Conservation (phyloP, 768 basidiomycete genomes). For the Suillus bovinus region DNA sequence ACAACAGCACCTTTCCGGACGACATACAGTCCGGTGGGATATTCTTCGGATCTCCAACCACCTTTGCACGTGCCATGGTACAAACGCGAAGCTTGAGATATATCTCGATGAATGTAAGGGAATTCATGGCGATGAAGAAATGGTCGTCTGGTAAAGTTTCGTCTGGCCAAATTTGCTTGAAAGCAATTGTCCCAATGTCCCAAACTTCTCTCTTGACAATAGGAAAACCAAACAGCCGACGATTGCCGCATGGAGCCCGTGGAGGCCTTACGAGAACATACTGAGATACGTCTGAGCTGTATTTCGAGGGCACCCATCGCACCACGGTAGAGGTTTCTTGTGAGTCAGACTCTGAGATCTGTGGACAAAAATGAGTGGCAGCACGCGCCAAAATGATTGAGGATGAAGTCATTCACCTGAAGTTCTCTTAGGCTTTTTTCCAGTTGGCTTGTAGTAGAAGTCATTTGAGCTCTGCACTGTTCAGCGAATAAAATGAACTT, state of each 20-base stretch:
- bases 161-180: background rate
- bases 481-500: no score
- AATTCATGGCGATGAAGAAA: background rate
- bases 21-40: background rate
- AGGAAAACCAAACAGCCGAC: background rate
- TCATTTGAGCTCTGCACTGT: no score
- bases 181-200: background rate
- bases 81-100: background rate
- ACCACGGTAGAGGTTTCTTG: background rate
- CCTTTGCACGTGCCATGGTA: background rate
- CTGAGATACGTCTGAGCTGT: background rate
- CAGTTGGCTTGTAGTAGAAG: no score
- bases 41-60: background rate
- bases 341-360: background rate
- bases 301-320: slow-evolving; percentile 2
- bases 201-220: background rate
- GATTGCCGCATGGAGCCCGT: background rate
- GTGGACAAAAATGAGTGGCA: background rate
- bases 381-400: background rate
- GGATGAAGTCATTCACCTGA: no score
- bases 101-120: background rate
- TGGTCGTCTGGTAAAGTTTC: background rate
- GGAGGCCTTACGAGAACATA: slow-evolving; percentile 1
- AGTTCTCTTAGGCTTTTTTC: no score
- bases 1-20: background rate